Percentiles rank a stretch among this genome's conserved stretches.
phyloP scores from a whole-genome alignment of 495 filamentous ascomycete species.

The Parathielavia hyrcaniae region DNA sequence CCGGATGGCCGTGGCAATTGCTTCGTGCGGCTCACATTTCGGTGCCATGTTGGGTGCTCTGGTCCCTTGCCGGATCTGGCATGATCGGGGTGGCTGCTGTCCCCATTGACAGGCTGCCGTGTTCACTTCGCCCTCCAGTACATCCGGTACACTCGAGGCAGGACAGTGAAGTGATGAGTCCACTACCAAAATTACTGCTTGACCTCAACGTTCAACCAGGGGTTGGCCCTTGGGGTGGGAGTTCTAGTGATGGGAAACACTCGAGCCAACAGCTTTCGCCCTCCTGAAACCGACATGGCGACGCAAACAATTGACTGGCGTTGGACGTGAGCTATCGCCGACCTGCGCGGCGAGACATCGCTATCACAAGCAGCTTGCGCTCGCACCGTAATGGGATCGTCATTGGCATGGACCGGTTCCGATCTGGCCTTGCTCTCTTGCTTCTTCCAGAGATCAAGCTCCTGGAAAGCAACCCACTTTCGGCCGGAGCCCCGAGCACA shows the following conservation, averaged over 20 bases:
- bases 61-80: not conserved
- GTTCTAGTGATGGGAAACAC: not conserved
- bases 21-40: too few species aligned
- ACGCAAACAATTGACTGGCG: constrained; percentile 1
- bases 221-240: too few species aligned
- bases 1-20: too few species aligned
- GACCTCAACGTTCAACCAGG: too few species aligned
- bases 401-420: constrained; percentile 1
- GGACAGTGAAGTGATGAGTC: too few species aligned
- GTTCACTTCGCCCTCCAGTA: too few species aligned
- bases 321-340: not conserved
- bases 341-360: not conserved
- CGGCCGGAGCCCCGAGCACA: constrained; percentile 6
- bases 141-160: too few species aligned
- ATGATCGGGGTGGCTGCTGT: not conserved
- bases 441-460: not conserved
- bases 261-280: not conserved
- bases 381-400: not conserved
- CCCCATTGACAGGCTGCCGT: too few species aligned
- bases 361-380: not conserved
- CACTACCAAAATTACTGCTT: too few species aligned
- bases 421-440: constrained; percentile 3
- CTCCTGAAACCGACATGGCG: not conserved
- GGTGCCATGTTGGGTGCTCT: too few species aligned
- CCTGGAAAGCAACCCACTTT: not conserved